Evolutionary conservation across 2,329 filamentous ascomycete genomes (phyloP).

Genomic region (Colletotrichum simmondsii): DNA sequence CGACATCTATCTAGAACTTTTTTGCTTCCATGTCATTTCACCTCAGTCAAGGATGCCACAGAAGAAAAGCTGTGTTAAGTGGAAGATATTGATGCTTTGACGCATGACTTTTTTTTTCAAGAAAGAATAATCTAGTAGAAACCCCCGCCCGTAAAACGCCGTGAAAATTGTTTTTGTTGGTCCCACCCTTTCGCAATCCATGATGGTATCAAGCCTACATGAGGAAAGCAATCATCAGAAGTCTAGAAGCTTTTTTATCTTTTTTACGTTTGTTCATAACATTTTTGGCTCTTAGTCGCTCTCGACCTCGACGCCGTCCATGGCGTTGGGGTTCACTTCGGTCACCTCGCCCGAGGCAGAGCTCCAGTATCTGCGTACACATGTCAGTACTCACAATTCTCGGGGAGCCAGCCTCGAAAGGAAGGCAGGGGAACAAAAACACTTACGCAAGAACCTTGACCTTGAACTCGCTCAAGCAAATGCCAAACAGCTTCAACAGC

Average conservation of each 20-base stretch:
- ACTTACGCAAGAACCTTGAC: conserved; percentile 80
- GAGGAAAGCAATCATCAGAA: conserved; percentile 35
- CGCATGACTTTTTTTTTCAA: conserved; percentile 8
- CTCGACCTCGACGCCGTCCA: conserved; percentile 48
- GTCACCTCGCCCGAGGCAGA: conserved; percentile 69
- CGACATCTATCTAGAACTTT: no score
- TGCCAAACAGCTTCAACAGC: conserved; percentile 91
- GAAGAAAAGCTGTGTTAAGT: neutral
- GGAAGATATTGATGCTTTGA: conserved; percentile 14
- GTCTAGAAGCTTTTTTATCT: conserved; percentile 22
- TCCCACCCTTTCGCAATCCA: conserved; percentile 32
- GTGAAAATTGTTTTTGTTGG: conserved; percentile 24
- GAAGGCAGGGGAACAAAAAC: neutral
- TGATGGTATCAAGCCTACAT: conserved; percentile 37
- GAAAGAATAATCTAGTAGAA: conserved; percentile 12
- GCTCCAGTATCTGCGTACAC: conserved; percentile 66
- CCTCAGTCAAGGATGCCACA: neutral
- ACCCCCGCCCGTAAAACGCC: conserved; percentile 26
- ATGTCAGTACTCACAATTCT: conserved; percentile 4
- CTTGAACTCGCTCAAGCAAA: conserved; percentile 91
- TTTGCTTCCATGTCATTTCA: no score
- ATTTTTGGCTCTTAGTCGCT: conserved; percentile 22
- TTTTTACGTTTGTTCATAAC: neutral
- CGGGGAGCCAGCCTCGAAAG: no score
- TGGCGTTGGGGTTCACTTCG: conserved; percentile 56